Evolutionary conservation across 23 red algal genomes (phyloP).

Genomic region (Cyanidioschyzon merolae): DNA sequence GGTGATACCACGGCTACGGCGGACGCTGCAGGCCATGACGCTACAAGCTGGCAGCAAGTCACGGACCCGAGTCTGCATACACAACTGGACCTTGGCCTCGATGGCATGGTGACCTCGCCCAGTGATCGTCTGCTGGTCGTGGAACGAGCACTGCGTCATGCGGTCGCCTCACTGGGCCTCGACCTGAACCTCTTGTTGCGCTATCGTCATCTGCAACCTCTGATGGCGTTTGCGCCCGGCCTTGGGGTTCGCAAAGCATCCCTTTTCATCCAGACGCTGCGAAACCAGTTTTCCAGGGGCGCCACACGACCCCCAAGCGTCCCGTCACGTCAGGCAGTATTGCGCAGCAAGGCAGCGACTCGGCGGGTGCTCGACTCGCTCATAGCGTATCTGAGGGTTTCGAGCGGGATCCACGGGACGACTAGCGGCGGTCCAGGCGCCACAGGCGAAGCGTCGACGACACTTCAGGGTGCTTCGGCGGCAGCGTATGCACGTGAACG

Average conservation of each 20-base stretch:
- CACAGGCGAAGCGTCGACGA: no score
- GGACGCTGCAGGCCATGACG: background rate
- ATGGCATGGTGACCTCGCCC: background rate
- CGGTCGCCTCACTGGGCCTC: constrained; percentile 45
- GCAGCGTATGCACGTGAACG: no score
- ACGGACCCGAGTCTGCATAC: background rate
- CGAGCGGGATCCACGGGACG: no score
- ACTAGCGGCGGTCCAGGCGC: no score
- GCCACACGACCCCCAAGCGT: background rate
- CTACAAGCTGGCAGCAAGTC: no score
- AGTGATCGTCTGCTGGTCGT: constrained; percentile 34
- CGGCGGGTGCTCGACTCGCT: background rate
- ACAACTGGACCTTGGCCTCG: background rate
- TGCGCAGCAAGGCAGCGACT: background rate
- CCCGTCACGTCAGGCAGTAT: background rate
- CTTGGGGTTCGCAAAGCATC: constrained; percentile 56
- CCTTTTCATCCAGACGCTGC: constrained; percentile 32
- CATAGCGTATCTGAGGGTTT: background rate
- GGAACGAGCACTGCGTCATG: constrained; percentile 40
- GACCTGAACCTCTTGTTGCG: constrained; percentile 73
- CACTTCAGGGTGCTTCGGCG: no score
- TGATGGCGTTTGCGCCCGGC: constrained; percentile 53
- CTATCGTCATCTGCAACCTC: constrained; percentile 35
- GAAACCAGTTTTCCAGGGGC: background rate
- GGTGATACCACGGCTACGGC: background rate